Evolutionary conservation across 192 early-diverging fungal genomes (phyloP).

Genomic region (Glomus cerebriforme): DNA sequence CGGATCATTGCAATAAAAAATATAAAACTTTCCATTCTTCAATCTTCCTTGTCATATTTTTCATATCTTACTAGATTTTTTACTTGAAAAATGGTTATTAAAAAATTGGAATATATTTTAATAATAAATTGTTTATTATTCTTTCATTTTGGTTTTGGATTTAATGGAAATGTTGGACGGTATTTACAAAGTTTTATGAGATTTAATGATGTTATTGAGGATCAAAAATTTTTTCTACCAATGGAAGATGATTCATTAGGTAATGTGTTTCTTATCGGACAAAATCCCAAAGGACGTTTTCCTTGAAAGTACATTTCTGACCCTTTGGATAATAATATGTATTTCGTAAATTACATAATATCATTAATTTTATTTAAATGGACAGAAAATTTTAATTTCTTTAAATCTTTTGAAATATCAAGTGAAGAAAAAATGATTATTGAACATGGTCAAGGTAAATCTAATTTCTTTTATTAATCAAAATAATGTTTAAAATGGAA

Average conservation of each 20-base stretch:
- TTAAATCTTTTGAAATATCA: slow-evolving; percentile 22
- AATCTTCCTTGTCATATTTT: too few species aligned
- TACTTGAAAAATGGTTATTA: background rate
- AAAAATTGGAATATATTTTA: background rate
- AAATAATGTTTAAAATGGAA: too few species aligned
- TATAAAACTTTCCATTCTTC: too few species aligned
- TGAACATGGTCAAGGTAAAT: slow-evolving; percentile 22
- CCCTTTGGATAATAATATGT: too few species aligned
- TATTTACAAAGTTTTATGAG: background rate
- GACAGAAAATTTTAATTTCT: background rate
- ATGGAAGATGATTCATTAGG: slow-evolving; percentile 1
- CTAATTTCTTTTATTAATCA: background rate
- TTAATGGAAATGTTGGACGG: background rate
- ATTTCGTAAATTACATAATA: background rate
- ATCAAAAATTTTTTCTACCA: background rate
- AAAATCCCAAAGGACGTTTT: too few species aligned
- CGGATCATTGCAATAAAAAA: too few species aligned
- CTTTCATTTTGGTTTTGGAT: background rate
- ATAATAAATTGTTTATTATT: background rate
- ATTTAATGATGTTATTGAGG: background rate
- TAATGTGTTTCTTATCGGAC: background rate
- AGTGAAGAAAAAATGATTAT: slow-evolving; percentile 27
- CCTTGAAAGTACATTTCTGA: too few species aligned
- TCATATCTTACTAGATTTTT: too few species aligned
- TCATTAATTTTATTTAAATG: background rate